Evolutionary conservation across 2,329 filamentous ascomycete genomes (phyloP).

Genomic region (Trichophyton verrucosum): DNA sequence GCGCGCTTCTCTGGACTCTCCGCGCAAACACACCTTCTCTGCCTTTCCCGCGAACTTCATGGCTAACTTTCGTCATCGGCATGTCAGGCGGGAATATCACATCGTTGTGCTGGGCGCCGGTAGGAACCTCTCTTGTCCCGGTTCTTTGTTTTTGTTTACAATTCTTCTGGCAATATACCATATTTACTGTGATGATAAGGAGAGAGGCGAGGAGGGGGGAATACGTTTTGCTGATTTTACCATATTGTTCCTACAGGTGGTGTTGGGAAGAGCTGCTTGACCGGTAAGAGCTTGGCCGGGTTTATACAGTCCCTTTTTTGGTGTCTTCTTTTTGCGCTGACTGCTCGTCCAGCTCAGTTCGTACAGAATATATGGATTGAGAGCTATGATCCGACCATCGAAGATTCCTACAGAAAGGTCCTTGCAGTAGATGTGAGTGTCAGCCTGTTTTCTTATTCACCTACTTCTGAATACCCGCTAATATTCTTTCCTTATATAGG

Average conservation of each 20-base stretch:
- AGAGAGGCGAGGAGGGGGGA: too few species aligned
- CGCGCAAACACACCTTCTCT: background rate
- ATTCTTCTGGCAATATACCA: background rate
- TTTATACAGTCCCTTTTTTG: too few species aligned
- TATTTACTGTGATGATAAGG: too few species aligned
- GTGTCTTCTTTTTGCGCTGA: background rate
- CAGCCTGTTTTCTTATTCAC: constrained; percentile 6
- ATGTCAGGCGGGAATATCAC: constrained; percentile 56
- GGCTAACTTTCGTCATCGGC: constrained; percentile 8
- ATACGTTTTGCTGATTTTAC: background rate
- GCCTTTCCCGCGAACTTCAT: constrained; percentile 2
- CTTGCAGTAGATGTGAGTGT: constrained; percentile 74
- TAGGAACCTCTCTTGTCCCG: constrained; percentile 28
- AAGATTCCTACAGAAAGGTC: constrained; percentile 79
- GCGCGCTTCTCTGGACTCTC: background rate
- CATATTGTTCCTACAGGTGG: constrained; percentile 46
- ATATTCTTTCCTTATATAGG: constrained; percentile 41
- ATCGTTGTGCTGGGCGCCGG: constrained; percentile 72
- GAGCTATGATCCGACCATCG: constrained; percentile 77
- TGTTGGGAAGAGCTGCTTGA: constrained; percentile 53
- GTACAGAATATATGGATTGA: constrained; percentile 93
- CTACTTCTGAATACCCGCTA: background rate
- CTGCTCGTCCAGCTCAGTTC: constrained; percentile 57
- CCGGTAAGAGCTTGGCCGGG: background rate
- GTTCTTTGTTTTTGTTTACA: background rate